phyloP scores from a whole-genome alignment of 192 early-diverging fungal genomes.

The Backusella circina region DNA sequence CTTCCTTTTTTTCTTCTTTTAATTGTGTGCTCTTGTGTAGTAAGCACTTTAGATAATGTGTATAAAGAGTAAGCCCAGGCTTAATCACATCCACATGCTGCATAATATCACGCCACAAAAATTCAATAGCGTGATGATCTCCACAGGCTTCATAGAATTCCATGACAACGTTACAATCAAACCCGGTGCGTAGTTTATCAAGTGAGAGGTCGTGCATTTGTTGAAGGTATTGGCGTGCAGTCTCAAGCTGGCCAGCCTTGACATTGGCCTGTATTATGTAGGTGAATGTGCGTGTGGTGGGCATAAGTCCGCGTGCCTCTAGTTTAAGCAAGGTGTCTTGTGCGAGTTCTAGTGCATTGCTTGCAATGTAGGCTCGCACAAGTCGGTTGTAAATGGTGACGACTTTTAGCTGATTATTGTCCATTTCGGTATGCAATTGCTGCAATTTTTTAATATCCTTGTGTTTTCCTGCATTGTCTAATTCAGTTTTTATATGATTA shows the following conservation, averaged over 20 bases:
- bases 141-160: constrained; percentile 9
- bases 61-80: constrained; percentile 16
- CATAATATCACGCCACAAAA: constrained; percentile 31
- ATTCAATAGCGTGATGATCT: constrained; percentile 29
- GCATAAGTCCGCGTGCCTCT: background rate
- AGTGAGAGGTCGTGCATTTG: constrained; percentile 22
- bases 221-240: constrained; percentile 5
- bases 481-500: constrained; percentile 10
- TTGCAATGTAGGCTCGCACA: constrained; percentile 16
- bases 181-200: constrained; percentile 4
- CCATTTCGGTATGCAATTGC: constrained; percentile 4
- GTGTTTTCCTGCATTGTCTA: constrained; percentile 18
- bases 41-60: background rate
- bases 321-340: constrained; percentile 4
- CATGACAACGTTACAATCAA: constrained; percentile 28
- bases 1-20: background rate
- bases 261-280: constrained; percentile 27
- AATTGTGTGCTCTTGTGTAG: background rate
- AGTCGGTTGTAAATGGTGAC: constrained; percentile 29
- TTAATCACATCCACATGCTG: constrained; percentile 18
- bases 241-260: background rate
- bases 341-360: constrained; percentile 1
- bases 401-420: background rate
- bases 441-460: constrained; percentile 6
- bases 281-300: constrained; percentile 30